Percentiles rank a stretch among this genome's conserved stretches.
Evolutionary conservation across 129 eudicot species (phyloP).

Genomic region (Helichrysum umbraculigerum): DNA sequence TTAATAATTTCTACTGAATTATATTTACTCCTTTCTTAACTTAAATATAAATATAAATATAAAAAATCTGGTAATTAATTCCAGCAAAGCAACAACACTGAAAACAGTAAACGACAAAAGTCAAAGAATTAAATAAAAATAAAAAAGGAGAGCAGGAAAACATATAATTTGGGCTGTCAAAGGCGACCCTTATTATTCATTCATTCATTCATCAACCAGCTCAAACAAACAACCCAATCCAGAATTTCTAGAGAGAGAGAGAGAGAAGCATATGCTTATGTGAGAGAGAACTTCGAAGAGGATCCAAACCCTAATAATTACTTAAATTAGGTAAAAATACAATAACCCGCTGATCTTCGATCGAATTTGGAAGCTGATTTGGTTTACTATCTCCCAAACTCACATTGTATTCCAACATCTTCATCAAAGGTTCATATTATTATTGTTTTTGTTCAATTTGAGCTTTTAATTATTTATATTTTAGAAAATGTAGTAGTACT

Average conservation of each 20-base stretch:
- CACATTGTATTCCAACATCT: constrained; percentile 39
- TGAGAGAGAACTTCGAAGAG: neutral
- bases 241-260: neutral
- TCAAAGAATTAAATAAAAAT: neutral
- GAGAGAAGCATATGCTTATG: neutral
- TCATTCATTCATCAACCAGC: neutral
- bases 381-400: neutral
- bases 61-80: neutral
- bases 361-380: neutral
- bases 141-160: neutral
- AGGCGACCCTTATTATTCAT: neutral
- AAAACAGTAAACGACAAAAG: neutral
- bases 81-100: neutral
- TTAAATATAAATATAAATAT: no score
- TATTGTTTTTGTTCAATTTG: neutral
- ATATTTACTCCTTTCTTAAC: no score
- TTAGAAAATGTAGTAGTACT: constrained; percentile 13
- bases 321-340: neutral
- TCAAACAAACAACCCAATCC: neutral
- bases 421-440: neutral
- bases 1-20: no score
- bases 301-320: neutral
- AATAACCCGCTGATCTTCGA: constrained; percentile 9
- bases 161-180: neutral
- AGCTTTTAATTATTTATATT: neutral